phyloP scores from a whole-genome alignment of 2,329 filamentous ascomycete species.

The Chaetothyriales sp. region DNA sequence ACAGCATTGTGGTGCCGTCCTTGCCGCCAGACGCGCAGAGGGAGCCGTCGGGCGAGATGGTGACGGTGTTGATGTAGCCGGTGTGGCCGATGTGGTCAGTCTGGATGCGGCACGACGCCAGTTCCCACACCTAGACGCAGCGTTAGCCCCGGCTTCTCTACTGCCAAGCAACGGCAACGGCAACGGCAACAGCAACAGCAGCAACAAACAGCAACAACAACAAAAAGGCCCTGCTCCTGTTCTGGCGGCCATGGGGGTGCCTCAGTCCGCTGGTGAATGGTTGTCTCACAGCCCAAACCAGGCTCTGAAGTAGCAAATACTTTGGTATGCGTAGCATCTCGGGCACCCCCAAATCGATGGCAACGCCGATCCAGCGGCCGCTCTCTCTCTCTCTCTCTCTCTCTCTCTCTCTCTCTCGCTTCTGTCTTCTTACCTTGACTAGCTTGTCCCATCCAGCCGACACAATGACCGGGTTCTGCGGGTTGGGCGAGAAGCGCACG shows the following conservation, averaged over 20 bases:
- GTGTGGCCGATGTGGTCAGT: conserved; percentile 99
- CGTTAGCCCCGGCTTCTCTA: conserved; percentile 18
- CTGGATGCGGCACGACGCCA: conserved; percentile 97
- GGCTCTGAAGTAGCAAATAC: conserved; percentile 99
- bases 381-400: conserved; percentile 1
- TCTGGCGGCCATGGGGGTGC: conserved; percentile 16
- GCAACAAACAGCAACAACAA: no score
- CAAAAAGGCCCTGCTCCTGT: not conserved
- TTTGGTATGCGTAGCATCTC: conserved; percentile 77
- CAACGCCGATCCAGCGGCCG: conserved; percentile 3
- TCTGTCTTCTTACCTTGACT: conserved; percentile 71
- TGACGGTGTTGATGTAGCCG: conserved; percentile 99
- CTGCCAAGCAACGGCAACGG: no score
- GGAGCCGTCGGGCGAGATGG: conserved; percentile 97
- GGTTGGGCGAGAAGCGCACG: conserved; percentile 99
- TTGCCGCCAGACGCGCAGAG: conserved; percentile 98
- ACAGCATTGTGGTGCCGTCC: conserved; percentile 99
- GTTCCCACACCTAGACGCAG: conserved; percentile 77
- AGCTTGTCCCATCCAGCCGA: conserved; percentile 99
- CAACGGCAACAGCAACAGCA: no score
- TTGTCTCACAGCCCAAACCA: conserved; percentile 92
- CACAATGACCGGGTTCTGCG: conserved; percentile 99
- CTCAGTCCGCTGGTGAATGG: conserved; percentile 80
- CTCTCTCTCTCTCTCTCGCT: not conserved
- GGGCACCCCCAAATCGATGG: conserved; percentile 27